These are phyloP conservation scores for Neovahlkampfia damariscottae DNA, from an alignment of 78 protist species.

Conservation along the genomic window DNA sequence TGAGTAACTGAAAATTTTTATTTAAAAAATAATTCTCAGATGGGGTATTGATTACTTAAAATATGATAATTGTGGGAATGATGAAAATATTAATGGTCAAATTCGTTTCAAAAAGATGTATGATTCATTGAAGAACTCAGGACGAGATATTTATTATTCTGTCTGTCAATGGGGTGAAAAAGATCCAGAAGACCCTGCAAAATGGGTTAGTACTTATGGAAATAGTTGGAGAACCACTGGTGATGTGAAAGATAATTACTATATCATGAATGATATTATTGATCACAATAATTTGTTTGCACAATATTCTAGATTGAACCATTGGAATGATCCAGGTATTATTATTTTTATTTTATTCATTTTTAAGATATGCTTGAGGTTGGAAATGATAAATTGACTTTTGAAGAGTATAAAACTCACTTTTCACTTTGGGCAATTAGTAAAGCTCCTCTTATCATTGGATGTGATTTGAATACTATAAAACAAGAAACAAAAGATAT, in stretches of 20 bases:
- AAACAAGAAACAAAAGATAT: slow-evolving; percentile 14
- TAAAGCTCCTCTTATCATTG: slow-evolving; percentile 18
- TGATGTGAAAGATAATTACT: background rate
- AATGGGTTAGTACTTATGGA: background rate
- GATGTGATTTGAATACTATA: slow-evolving; percentile 15
- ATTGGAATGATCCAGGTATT: background rate
- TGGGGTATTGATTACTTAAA: slow-evolving; percentile 46
- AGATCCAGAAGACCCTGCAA: slow-evolving; percentile 8
- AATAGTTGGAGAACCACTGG: slow-evolving; percentile 18
- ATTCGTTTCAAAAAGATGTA: background rate
- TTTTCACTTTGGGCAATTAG: slow-evolving; percentile 27
- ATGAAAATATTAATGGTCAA: background rate
- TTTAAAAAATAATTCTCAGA: no score
- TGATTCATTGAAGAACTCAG: slow-evolving; percentile 1
- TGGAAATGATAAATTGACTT: background rate
- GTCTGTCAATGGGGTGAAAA: slow-evolving; percentile 32
- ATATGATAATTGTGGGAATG: slow-evolving; percentile 20
- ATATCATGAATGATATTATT: background rate
- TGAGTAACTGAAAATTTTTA: no score
- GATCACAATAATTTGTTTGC: background rate
- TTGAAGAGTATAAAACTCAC: slow-evolving; percentile 19
- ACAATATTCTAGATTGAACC: background rate
- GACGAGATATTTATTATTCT: slow-evolving; percentile 1
- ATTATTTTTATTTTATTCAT: no score
- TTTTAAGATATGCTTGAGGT: slow-evolving; percentile 1